Evolutionary conservation across 306 rosid genomes (phyloP).

Genomic region (Rubus idaeus): DNA sequence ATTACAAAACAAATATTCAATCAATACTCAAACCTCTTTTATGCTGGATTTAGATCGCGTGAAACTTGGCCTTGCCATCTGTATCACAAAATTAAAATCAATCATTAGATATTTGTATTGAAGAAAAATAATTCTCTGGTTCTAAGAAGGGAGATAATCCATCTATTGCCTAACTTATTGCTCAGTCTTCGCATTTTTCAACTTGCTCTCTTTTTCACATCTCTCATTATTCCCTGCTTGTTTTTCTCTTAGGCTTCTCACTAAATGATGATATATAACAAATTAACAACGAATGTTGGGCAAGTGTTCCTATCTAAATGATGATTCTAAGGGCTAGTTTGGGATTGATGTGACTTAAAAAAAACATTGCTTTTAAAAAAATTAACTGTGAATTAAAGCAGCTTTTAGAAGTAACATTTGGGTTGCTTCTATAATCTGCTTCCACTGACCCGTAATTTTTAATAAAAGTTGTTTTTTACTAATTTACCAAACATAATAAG

Average conservation of each 20-base stretch:
- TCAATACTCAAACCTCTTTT: slow-evolving; percentile 29
- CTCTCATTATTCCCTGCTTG: background rate
- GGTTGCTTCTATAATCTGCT: too few relatives aligned
- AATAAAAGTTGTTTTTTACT: too few relatives aligned
- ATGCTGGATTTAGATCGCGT: slow-evolving; percentile 68
- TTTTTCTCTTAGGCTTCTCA: background rate
- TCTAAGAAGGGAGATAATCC: background rate
- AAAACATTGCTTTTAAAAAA: too few relatives aligned
- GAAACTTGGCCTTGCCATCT: slow-evolving; percentile 99
- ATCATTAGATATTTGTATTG: slow-evolving; percentile 1
- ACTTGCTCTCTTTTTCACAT: background rate
- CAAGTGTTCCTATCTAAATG: background rate
- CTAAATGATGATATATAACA: background rate
- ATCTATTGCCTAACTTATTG: background rate
- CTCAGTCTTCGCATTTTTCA: background rate
- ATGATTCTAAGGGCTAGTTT: too few relatives aligned
- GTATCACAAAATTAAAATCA: slow-evolving; percentile 33
- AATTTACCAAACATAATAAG: too few relatives aligned
- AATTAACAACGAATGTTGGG: background rate
- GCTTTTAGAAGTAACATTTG: too few relatives aligned
- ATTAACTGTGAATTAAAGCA: too few relatives aligned
- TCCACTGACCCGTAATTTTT: too few relatives aligned
- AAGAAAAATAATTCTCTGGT: background rate
- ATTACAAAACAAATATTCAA: slow-evolving; percentile 32
- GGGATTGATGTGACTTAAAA: too few relatives aligned